A percentile compares a stretch with the other conserved stretches of the same genome.
These are phyloP conservation scores for Rhizopogon salebrosus DNA, from an alignment of 768 basidiomycete species.

Conservation along the genomic window DNA sequence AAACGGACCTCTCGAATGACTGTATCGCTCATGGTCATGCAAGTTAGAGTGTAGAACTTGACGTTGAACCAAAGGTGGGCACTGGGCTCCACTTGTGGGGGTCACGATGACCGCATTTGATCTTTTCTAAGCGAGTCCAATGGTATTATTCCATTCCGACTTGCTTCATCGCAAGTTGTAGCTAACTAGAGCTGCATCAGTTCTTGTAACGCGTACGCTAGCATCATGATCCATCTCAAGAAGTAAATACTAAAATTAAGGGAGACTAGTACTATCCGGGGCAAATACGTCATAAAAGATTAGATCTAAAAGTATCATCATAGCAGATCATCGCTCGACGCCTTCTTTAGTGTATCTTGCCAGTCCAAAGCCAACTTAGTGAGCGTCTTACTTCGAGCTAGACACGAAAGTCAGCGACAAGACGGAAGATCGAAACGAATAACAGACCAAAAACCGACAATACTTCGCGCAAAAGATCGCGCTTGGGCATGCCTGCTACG, in stretches of 20 bases:
- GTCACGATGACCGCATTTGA: background rate
- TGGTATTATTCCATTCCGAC: too few species aligned
- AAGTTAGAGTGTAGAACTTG: background rate
- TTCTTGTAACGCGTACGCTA: too few species aligned
- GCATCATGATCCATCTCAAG: too few species aligned
- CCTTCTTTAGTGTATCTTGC: conserved; percentile 74
- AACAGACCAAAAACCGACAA: conserved; percentile 69
- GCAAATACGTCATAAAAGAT: too few species aligned
- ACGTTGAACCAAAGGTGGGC: too few species aligned
- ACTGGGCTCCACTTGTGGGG: too few species aligned
- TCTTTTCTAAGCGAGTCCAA: too few species aligned
- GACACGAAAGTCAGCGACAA: conserved; percentile 2
- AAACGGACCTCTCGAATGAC: conserved; percentile 41
- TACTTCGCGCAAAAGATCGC: conserved; percentile 81
- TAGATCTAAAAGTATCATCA: conserved; percentile 4
- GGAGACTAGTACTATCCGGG: too few species aligned
- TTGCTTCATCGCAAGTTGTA: too few species aligned
- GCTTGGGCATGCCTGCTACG: conserved; percentile 68
- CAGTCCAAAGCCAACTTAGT: conserved; percentile 74
- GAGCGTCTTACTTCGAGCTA: conserved; percentile 72
- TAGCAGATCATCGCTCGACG: conserved; percentile 42
- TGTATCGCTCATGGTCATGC: conserved; percentile 26
- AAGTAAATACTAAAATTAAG: too few species aligned
- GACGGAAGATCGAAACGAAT: background rate
- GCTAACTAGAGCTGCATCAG: too few species aligned